phyloP scores from a whole-genome alignment of 1,284 basidiomycete species.

The Papiliotrema laurentii region DNA sequence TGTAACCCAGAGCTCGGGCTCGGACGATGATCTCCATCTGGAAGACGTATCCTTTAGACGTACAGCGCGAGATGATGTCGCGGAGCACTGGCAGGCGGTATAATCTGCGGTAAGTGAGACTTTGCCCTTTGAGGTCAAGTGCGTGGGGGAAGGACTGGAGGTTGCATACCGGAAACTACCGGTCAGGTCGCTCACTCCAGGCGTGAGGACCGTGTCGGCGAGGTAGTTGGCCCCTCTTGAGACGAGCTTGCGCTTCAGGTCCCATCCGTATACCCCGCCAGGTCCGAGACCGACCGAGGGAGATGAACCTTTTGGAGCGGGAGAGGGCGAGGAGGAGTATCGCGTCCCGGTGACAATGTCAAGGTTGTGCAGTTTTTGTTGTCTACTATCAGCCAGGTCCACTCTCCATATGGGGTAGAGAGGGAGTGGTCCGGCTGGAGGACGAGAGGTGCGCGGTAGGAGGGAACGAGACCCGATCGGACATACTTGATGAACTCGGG shows the following conservation, averaged over 20 bases:
- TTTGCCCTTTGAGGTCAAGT: no score
- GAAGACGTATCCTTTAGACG: slow-evolving; percentile 87
- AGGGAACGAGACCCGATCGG: slow-evolving; percentile 4
- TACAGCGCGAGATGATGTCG: slow-evolving; percentile 74
- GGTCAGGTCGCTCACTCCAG: slow-evolving; percentile 80
- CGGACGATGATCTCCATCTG: slow-evolving; percentile 98
- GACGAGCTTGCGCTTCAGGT: slow-evolving; percentile 77
- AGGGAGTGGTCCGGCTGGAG: neutral
- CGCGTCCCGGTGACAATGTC: slow-evolving; percentile 91
- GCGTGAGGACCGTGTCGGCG: slow-evolving; percentile 72
- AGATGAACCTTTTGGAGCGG: slow-evolving; percentile 11
- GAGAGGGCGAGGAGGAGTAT: slow-evolving; percentile 53
- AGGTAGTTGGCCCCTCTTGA: slow-evolving; percentile 81
- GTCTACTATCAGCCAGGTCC: slow-evolving; percentile 40
- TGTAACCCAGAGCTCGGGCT: slow-evolving; percentile 73
- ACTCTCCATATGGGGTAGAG: neutral
- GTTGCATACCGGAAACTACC: slow-evolving; percentile 71
- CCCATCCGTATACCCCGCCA: slow-evolving; percentile 85
- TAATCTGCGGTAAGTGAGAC: slow-evolving; percentile 54
- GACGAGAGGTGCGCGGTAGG: neutral
- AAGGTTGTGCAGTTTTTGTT: slow-evolving; percentile 72
- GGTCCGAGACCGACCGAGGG: slow-evolving; percentile 51
- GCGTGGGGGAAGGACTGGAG: neutral
- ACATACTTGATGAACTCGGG: slow-evolving; percentile 74
- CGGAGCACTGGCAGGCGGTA: slow-evolving; percentile 71